Conservation (phyloP, 306 rosid species). For the Lotus japonicus region DNA sequence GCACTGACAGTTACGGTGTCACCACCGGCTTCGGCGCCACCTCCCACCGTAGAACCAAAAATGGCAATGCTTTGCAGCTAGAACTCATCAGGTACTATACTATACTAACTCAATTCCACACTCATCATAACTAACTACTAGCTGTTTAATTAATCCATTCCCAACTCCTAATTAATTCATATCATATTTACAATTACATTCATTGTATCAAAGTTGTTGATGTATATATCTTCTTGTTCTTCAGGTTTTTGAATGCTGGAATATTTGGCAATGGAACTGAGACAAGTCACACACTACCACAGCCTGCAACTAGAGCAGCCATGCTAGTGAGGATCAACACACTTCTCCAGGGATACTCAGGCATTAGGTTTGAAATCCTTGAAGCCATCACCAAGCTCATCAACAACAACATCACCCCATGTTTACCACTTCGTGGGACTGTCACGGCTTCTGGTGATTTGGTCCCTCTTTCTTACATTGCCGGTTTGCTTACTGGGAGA, state of each 20-base stretch:
- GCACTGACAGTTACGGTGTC: conserved; percentile 82
- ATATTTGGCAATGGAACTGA: conserved; percentile 72
- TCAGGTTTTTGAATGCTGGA: conserved; percentile 82
- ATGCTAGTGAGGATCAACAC: conserved; percentile 84
- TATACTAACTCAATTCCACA: too few species aligned
- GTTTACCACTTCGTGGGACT: conserved; percentile 83
- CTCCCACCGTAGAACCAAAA: conserved; percentile 73
- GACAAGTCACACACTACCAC: conserved; percentile 54
- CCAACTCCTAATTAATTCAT: too few species aligned
- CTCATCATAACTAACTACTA: too few species aligned
- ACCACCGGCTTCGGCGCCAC: conserved; percentile 96
- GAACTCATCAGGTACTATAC: too few species aligned
- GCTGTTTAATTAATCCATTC: too few species aligned
- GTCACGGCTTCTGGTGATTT: conserved; percentile 84
- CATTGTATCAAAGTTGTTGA: too few species aligned
- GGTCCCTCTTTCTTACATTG: conserved; percentile 85
- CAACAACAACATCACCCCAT: conserved; percentile 70
- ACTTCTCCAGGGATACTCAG: conserved; percentile 93
- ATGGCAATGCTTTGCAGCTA: conserved; percentile 81
- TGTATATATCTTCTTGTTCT: too few species aligned
- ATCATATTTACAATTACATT: too few species aligned
- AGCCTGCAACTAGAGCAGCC: conserved; percentile 68
- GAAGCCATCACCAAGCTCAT: conserved; percentile 73
- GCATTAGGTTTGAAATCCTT: conserved; percentile 78
- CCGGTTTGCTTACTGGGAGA: conserved; percentile 69